Evolutionary conservation across 2,329 filamentous ascomycete genomes (phyloP), one percentile per base, ranked within the genome.

Genomic region (Nothophoma quercina): DNA sequence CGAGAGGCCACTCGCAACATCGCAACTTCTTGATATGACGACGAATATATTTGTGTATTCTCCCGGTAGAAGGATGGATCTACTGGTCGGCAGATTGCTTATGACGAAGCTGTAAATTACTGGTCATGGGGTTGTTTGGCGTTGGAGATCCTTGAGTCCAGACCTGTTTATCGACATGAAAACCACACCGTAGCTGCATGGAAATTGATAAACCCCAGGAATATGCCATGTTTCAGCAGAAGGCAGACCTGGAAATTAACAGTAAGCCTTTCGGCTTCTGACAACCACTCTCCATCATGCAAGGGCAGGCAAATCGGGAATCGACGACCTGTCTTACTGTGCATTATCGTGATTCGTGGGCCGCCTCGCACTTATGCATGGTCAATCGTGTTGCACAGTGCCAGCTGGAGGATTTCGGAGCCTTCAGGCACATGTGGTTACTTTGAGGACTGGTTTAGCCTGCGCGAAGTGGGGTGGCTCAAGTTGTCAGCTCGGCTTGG

Each of bases 401-500:
- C 32, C 34, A 19, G 23, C 23, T 35, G 35, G 22, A 29, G 21
- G 32, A 42, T 43, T 22, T 44, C 33, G 43, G 36, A 46, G 21
- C 26, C 41, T 40, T 51, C 19, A 22, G 22, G 48, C 35, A 46
- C 15, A 34, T 7, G 25, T 35, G 43, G 35, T 40, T 18, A 21
- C 15, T 16, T 51, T n/a, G 19, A 36, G 12, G 41, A 23, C 30
- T 47, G 28, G 38, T 39, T 43, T 12, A 39, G 43, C 43, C 39
- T 25, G 18, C 43, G 15, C 28, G 38, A 53, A 53, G 50, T 53
- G 50, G 50, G 50, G 50, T 43, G 7, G 16, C 22, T 23, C 2
- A 26, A 33, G 36, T 30, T 32, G 33, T 43, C 50, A 46, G 43
- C 50, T 39, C 22, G 30, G 50, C 40, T 41, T 55, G 29, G 44